Evolutionary conservation across 1,139 yeast genomes (phyloP).

Genomic region (Candida glucosophila): DNA sequence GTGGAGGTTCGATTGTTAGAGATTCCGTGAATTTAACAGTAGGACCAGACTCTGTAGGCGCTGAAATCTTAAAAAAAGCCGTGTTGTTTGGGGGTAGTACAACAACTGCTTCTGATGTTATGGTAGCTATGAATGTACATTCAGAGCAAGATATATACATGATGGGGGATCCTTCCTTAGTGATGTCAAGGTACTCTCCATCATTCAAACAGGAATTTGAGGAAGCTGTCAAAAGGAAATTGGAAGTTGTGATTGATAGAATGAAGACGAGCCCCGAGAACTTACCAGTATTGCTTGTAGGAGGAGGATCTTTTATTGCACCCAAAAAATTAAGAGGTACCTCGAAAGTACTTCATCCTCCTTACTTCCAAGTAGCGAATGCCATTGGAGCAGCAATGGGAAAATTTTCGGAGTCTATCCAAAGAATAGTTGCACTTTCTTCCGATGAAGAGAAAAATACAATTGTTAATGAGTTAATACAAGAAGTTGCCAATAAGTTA

Average conservation of each 20-base stretch:
- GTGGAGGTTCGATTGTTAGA: conserved; percentile 36
- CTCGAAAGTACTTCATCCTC: conserved; percentile 27
- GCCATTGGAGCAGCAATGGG: conserved; percentile 43
- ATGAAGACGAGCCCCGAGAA: conserved; percentile 35
- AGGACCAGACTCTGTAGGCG: conserved; percentile 36
- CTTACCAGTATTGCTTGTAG: conserved; percentile 32
- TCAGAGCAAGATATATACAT: conserved; percentile 1
- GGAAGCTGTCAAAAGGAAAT: conserved; percentile 14
- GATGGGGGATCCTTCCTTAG: conserved; percentile 8
- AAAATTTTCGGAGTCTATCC: conserved; percentile 20
- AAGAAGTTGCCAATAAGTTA: conserved; percentile 12
- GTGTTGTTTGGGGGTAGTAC: conserved; percentile 28
- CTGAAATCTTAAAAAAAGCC: conserved; percentile 19
- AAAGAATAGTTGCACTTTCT: conserved; percentile 9
- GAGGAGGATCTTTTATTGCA: conserved; percentile 36
- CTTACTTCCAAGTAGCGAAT: conserved; percentile 31
- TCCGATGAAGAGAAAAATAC: conserved; percentile 12
- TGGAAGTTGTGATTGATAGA: conserved; percentile 26
- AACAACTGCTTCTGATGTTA: conserved; percentile 27
- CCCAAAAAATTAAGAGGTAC: conserved; percentile 29
- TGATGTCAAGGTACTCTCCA: conserved; percentile 6
- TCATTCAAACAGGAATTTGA: conserved; percentile 8
- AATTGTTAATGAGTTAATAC: conserved; percentile 13
- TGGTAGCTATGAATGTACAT: conserved; percentile 10
- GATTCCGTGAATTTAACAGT: conserved; percentile 14